phyloP scores from a whole-genome alignment of 352 stramenopile genomes.

The Aphanomyces astaci region DNA sequence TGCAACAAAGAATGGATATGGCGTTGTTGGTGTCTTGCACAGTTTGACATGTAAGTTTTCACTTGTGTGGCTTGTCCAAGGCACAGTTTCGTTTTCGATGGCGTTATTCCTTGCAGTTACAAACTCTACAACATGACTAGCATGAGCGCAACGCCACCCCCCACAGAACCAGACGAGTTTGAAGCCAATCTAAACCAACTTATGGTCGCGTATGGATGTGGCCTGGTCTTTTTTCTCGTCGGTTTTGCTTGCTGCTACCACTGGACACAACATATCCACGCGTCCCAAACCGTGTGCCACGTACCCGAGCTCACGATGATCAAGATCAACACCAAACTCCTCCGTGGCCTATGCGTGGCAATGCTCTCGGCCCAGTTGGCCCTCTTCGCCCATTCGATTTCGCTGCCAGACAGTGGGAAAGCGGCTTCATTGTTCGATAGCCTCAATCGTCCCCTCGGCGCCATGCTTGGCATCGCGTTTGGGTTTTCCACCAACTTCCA shows the following conservation, averaged over 20 bases:
- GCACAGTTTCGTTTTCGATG: no score
- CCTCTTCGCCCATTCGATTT: slow-evolving; percentile 9
- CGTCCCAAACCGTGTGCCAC: background rate
- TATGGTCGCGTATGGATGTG: background rate
- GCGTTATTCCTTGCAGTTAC: no score
- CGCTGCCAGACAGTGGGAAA: background rate
- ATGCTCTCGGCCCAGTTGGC: background rate
- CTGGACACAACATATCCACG: background rate
- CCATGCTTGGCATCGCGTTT: slow-evolving; percentile 4
- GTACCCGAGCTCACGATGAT: slow-evolving; percentile 14
- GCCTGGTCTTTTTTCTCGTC: background rate
- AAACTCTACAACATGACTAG: no score
- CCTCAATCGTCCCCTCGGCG: background rate
- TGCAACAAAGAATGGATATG: no score
- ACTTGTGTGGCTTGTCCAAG: no score
- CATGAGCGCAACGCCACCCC: no score
- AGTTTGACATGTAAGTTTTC: no score
- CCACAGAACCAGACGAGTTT: slow-evolving; percentile 5
- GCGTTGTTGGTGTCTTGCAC: no score
- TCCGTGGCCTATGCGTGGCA: slow-evolving; percentile 3
- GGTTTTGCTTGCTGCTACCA: background rate
- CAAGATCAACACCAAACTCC: slow-evolving; percentile 14
- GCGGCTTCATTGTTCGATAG: slow-evolving; percentile 5
- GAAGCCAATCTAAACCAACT: background rate
- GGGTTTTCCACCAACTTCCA: slow-evolving; percentile 21